Percentiles rank a stretch among this genome's conserved stretches.
phyloP scores from a whole-genome alignment of 257 asterid species.

The Solanum clarkiae region DNA sequence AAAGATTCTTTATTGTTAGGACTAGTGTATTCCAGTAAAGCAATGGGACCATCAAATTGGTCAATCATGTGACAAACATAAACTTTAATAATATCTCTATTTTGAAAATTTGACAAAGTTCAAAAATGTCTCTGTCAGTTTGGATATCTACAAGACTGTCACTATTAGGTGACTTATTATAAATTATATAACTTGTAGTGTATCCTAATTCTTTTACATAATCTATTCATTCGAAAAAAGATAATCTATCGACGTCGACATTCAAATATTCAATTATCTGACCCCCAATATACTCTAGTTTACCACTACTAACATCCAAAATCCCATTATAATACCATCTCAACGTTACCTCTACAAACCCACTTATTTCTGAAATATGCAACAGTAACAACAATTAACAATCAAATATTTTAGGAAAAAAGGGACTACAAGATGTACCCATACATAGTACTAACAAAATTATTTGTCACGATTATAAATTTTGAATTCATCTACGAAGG shows the following conservation, averaged over 20 bases:
- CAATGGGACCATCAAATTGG: neutral
- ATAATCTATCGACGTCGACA: neutral
- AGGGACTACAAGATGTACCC: neutral
- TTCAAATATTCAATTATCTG: no score
- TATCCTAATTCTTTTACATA: neutral
- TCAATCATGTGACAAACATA: no score
- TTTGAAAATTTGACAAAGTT: no score
- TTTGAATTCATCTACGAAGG: neutral
- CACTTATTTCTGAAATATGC: neutral
- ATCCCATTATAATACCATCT: neutral
- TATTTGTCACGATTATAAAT: no score
- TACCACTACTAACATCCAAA: neutral
- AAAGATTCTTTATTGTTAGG: no score
- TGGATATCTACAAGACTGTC: neutral
- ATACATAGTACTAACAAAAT: no score
- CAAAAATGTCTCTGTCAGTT: neutral
- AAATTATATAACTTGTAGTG: neutral
- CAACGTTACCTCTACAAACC: neutral
- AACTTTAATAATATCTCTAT: neutral
- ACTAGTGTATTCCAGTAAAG: neutral
- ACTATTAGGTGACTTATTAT: neutral
- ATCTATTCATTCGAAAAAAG: no score
- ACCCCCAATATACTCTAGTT: no score
- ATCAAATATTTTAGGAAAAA: no score
- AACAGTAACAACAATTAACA: no score